Evolutionary conservation across 331 rosid species (phyloP), one percentile per base, ranked within the genome.

Genomic region (Rhamnella rubrinervis): DNA sequence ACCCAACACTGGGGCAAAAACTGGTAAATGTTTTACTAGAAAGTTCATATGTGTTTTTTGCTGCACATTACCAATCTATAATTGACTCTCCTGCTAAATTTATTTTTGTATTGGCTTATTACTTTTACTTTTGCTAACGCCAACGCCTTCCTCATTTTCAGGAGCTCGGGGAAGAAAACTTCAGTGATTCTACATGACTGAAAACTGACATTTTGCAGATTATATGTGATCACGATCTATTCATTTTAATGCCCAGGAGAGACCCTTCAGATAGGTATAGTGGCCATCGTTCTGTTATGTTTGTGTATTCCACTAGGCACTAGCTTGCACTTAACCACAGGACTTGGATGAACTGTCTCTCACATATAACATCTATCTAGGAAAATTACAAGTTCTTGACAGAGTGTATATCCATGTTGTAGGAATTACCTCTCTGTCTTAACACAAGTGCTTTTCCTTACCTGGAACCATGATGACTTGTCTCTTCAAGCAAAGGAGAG

Each of bases 91-190:
- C 61, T 28, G 46, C 17, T 0, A 15, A 44, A 46, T 35, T 55
- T 75, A 1, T 52, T 92, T 92, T 93, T 28, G 2, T 0, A 13
- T 75, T 44, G 57, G 10, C 8, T 53, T 71, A 21, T 68, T 16
- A 37, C 12, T 46, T 58, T 46, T 59, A 66, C 59, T 44, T 59
- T 68, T 20, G 68, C 66, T 70, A 15, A 78, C 31, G 72, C 55
- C 66, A 23, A 23, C 23, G 23, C 23, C 23, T 65, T 79, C 20
- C 39, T 15, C 41, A 11, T 71, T 79, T 71, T 68, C 87, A 93
- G 98, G 98, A 93, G 80, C 96, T 93, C 71, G 91, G 98, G 98
- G 98, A 93, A 84, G 98, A 93, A 80, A 93, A 93, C 73, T 89
- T 93, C 85, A 93, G 98, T 35, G 92, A 97, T 92, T 72, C 95